Evolutionary conservation across 306 rosid species (phyloP).

Genomic region (Pterocarpus santalinus): DNA sequence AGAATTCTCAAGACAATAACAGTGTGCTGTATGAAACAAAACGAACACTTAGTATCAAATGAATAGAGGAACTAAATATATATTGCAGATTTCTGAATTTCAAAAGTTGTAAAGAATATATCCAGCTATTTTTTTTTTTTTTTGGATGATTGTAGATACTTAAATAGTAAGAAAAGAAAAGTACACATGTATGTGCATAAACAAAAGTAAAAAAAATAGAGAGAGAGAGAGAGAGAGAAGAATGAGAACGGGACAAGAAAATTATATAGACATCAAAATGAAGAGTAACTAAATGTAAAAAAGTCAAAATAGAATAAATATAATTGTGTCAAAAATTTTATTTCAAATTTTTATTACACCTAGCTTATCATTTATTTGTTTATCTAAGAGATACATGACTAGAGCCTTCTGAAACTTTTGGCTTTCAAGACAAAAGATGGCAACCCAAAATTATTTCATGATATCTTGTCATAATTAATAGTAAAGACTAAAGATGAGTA

Average conservation of each 20-base stretch:
- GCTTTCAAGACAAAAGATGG: conserved; percentile 6
- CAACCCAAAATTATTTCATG: not conserved
- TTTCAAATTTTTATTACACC: too few relatives aligned
- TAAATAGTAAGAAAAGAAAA: not conserved
- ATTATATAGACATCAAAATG: too few relatives aligned
- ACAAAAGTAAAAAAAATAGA: too few relatives aligned
- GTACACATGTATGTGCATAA: too few relatives aligned
- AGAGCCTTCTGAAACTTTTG: not conserved
- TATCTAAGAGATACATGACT: too few relatives aligned
- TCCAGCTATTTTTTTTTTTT: not conserved
- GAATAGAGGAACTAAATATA: not conserved
- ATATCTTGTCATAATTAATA: not conserved
- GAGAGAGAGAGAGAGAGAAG: too few relatives aligned
- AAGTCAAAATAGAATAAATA: too few relatives aligned
- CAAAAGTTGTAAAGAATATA: not conserved
- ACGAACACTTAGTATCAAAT: not conserved
- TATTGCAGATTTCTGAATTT: not conserved
- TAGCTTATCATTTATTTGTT: too few relatives aligned
- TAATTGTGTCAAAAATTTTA: too few relatives aligned
- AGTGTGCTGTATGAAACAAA: not conserved
- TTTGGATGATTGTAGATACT: too few relatives aligned
- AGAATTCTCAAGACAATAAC: not conserved
- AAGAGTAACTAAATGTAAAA: too few relatives aligned
- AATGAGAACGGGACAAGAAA: too few relatives aligned
- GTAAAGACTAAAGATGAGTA: not conserved